phyloP scores from a whole-genome alignment of 1,284 basidiomycete species.

The Pholiota adiposa region DNA sequence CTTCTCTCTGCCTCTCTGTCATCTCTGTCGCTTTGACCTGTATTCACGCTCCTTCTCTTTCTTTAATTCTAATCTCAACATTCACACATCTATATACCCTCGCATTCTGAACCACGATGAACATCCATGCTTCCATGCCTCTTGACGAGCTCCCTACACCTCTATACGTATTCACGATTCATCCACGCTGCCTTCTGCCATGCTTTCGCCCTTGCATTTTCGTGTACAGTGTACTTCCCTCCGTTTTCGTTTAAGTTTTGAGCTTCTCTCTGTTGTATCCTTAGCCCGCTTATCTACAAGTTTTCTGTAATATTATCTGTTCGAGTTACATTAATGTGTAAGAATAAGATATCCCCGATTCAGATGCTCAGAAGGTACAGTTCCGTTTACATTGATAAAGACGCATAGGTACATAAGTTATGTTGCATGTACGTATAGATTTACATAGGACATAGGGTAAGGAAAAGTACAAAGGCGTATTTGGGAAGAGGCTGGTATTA shows the following conservation, averaged over 20 bases:
- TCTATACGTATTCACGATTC: not conserved
- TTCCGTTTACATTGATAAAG: too few relatives aligned
- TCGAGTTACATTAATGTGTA: not conserved
- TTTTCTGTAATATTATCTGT: not conserved
- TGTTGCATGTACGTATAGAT: too few relatives aligned
- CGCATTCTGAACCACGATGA: not conserved
- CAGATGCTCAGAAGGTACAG: too few relatives aligned
- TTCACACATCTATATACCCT: not conserved
- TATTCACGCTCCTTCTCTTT: not conserved
- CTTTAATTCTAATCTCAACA: not conserved
- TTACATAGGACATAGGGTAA: too few relatives aligned
- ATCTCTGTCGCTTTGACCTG: not conserved
- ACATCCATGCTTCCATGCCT: not conserved
- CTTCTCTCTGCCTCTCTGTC: too few relatives aligned
- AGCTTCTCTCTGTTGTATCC: not conserved
- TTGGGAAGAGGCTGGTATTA: too few relatives aligned
- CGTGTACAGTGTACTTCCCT: not conserved
- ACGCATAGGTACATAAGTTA: too few relatives aligned
- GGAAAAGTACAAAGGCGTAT: too few relatives aligned
- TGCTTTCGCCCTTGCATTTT: not conserved
- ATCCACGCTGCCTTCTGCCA: not conserved
- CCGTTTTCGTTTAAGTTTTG: not conserved
- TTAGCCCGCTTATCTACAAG: not conserved
- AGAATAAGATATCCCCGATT: too few relatives aligned
- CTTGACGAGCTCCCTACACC: not conserved